Percentiles rank a stretch among this genome's conserved stretches.
Evolutionary conservation across 352 stramenopile genomes (phyloP).

Genomic region (Phytophthora crassamura): DNA sequence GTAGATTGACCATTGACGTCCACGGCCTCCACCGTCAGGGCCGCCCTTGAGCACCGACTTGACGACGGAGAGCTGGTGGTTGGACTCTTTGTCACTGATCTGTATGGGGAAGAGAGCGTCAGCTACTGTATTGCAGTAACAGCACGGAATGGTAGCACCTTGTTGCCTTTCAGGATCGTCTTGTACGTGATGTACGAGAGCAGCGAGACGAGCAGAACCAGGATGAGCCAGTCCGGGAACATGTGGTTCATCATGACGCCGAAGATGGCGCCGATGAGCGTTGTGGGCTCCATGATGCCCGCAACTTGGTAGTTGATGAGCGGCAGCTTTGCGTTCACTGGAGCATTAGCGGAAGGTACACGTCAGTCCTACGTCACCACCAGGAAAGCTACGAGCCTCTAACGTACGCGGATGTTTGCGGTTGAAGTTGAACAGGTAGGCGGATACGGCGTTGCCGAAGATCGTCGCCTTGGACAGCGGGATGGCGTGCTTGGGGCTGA

Average conservation of each 20-base stretch:
- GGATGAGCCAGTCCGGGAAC: conserved; percentile 86
- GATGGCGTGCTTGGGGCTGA: conserved; percentile 96
- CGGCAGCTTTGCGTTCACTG: conserved; percentile 85
- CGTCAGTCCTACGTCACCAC: conserved; percentile 6
- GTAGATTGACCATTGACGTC: conserved; percentile 76
- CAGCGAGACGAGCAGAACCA: conserved; percentile 77
- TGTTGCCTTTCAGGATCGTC: conserved; percentile 71
- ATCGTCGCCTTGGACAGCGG: conserved; percentile 97
- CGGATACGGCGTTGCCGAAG: conserved; percentile 95
- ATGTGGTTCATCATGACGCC: conserved; percentile 87
- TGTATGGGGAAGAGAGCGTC: conserved; percentile 9
- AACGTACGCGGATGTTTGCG: conserved; percentile 92
- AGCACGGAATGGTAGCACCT: conserved; percentile 32
- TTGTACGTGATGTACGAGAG: conserved; percentile 83
- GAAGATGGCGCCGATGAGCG: conserved; percentile 79
- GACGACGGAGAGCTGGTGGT: conserved; percentile 46
- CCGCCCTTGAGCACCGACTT: conserved; percentile 63
- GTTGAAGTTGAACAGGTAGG: conserved; percentile 93
- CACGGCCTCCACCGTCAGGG: conserved; percentile 47
- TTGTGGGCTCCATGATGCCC: conserved; percentile 98
- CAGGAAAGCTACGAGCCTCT: no score
- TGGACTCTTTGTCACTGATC: conserved; percentile 69
- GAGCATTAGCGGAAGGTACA: background rate
- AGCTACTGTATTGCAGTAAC: no score
- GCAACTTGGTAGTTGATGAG: conserved; percentile 99